Evolutionary conservation across 257 asterid genomes (phyloP).

Genomic region (Pogostemon cablin): DNA sequence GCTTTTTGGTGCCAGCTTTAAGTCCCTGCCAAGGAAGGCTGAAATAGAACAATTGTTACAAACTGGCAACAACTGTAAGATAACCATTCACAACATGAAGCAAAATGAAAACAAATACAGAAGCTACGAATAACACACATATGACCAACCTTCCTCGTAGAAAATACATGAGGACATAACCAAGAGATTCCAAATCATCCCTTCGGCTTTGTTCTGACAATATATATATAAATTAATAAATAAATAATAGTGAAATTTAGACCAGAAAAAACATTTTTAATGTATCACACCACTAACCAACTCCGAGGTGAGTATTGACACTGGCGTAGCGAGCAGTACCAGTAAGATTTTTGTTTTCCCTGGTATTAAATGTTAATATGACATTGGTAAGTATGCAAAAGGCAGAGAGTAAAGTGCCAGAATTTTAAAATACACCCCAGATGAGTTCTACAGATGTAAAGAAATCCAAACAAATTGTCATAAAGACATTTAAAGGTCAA

Average conservation of each 20-base stretch:
- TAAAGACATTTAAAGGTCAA: neutral
- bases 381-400: slow-evolving; percentile 25
- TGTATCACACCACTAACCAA: slow-evolving; percentile 60
- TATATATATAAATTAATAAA: slow-evolving; percentile 27
- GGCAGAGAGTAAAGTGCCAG: slow-evolving; percentile 24
- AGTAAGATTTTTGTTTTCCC: slow-evolving; percentile 95
- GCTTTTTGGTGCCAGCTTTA: slow-evolving; percentile 95
- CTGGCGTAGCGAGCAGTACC: slow-evolving; percentile 98
- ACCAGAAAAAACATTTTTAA: slow-evolving; percentile 15
- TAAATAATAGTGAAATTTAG: neutral
- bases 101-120: slow-evolving; percentile 14
- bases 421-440: slow-evolving; percentile 5
- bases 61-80: neutral
- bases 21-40: slow-evolving; percentile 99
- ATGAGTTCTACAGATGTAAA: neutral
- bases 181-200: slow-evolving; percentile 97
- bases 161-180: slow-evolving; percentile 95
- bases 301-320: slow-evolving; percentile 91
- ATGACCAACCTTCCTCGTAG: slow-evolving; percentile 95
- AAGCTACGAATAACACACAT: slow-evolving; percentile 21
- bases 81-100: slow-evolving; percentile 22
- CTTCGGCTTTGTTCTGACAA: slow-evolving; percentile 94
- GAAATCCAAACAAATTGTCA: neutral
- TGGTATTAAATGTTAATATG: slow-evolving; percentile 37
- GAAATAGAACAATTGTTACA: slow-evolving; percentile 32